Conservation (phyloP, 208 protist species). For the Leishmania mexicana region DNA sequence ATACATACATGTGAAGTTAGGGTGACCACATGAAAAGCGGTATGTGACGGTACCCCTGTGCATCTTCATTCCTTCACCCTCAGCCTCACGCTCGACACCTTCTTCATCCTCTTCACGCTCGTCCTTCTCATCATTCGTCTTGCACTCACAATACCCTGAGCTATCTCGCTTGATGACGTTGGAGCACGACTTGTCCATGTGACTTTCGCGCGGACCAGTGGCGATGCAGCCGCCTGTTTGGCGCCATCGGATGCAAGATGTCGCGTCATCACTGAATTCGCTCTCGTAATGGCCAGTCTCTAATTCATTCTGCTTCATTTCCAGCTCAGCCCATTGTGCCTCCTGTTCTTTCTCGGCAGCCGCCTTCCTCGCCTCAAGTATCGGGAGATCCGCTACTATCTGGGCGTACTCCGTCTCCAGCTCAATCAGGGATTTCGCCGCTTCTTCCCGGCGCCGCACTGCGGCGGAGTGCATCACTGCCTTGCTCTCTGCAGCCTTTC, state of each 20-base stretch:
- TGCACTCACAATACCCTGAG: constrained; percentile 72
- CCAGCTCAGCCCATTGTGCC: constrained; percentile 29
- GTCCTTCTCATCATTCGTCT: background rate
- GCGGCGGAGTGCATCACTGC: constrained; percentile 36
- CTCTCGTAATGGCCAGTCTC: constrained; percentile 7
- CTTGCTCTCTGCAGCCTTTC: constrained; percentile 21
- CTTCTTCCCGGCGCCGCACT: constrained; percentile 20
- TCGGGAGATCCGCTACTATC: constrained; percentile 22
- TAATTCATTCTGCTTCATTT: constrained; percentile 19
- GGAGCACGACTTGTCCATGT: constrained; percentile 44
- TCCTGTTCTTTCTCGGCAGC: constrained; percentile 40
- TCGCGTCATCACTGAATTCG: constrained; percentile 6
- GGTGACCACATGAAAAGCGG: constrained; percentile 52
- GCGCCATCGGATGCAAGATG: constrained; percentile 45
- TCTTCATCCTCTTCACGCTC: background rate
- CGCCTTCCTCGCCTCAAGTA: constrained; percentile 24
- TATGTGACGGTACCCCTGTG: constrained; percentile 14
- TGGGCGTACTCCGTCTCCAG: constrained; percentile 23
- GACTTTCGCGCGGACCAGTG: constrained; percentile 15
- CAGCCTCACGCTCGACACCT: background rate
- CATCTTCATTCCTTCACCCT: background rate
- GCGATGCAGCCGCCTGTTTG: constrained; percentile 44
- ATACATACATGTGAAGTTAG: constrained; percentile 41
- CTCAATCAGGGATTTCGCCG: constrained; percentile 2
- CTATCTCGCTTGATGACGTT: constrained; percentile 25